These are phyloP conservation scores for Bryoerythrophyllum caledonicum DNA, from an alignment of 225 moss, liverwort and hornwort genomes.

Conservation along the genomic window DNA sequence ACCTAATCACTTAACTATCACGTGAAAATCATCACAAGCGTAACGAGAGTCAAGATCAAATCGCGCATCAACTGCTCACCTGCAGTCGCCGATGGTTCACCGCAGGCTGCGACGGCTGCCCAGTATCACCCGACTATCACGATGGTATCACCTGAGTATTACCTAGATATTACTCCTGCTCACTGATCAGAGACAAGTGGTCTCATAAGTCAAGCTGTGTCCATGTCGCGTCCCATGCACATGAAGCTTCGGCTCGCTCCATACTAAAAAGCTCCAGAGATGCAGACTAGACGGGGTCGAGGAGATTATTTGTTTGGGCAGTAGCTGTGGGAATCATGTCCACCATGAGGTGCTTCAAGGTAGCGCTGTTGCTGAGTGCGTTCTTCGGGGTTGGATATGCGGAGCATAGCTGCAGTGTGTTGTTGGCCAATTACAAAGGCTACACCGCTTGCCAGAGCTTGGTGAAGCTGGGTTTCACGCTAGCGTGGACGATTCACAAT, in stretches of 20 bases:
- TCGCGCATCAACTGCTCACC: neutral
- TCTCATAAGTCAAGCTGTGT: neutral
- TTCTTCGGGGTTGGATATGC: constrained; percentile 2
- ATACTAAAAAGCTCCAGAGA: neutral
- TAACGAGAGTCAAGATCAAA: neutral
- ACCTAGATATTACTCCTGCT: too few species aligned
- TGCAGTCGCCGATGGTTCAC: neutral
- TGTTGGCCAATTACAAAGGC: constrained; percentile 30
- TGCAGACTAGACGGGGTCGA: neutral
- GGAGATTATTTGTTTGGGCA: neutral
- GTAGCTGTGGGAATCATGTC: neutral
- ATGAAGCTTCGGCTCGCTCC: too few species aligned
- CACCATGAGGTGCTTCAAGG: neutral
- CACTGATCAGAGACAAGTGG: neutral
- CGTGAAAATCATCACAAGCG: constrained; percentile 6
- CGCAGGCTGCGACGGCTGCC: too few species aligned
- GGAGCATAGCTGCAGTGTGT: constrained; percentile 23
- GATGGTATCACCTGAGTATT: too few species aligned
- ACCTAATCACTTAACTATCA: constrained; percentile 3
- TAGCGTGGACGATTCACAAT: constrained; percentile 64
- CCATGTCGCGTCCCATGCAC: neutral
- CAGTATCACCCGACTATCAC: too few species aligned
- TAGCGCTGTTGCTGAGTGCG: constrained; percentile 7
- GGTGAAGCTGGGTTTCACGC: constrained; percentile 36
- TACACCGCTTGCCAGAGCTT: constrained; percentile 48